Base-by-base conservation (phyloP, 2,329 filamentous ascomycete species). In the Celoporthe dispersa region DNA sequence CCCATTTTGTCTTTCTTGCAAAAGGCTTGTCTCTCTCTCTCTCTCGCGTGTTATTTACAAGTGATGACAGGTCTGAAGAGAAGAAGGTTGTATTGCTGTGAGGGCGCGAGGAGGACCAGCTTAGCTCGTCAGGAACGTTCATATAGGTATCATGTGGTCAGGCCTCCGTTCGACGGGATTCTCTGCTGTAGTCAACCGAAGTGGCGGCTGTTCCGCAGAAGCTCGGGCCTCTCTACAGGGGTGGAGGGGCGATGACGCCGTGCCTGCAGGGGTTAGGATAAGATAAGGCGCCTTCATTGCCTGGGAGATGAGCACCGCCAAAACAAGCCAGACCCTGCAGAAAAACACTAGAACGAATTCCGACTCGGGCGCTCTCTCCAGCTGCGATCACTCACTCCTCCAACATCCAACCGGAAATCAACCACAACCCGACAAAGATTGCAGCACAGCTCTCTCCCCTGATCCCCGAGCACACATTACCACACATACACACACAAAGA, bases 1-100 rank as follows among this genome's bases (percentile, higher is more conserved):
- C 83, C 81, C 83, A 85, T 85, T 66, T 75, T 83, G 75, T 65
- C 48, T 55, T 48, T 9, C 75, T 64, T 16, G 39, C 16, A 1
- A 19, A 19, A 41, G 39, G 39, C 39, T 48, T 39, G 4, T 39
- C 12, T 8, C 9, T 48, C 7, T 48, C n/a, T 37, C 31, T 19
- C 44, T 31, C 22, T 25, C 3, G 37, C 8, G 37, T 35, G 2
- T 48, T 41, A 39, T 48, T 25, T 3, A 22, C 16, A 9, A 14
- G 19, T 3, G 25, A 55, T 55, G 3, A 7, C 25, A 55, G 25
- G 51, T 31, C 11, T 31, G 53, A 57, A 19, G 53, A 57, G 9
- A 22, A 48, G 19, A 48, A 8, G 2, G 14, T 19, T 2, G 14
- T n/a, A 2, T 55, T 57, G 28, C 53, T n/a, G 64, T 33, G 16